Evolutionary conservation across 306 rosid genomes (phyloP).

Genomic region (Neltuma alba): DNA sequence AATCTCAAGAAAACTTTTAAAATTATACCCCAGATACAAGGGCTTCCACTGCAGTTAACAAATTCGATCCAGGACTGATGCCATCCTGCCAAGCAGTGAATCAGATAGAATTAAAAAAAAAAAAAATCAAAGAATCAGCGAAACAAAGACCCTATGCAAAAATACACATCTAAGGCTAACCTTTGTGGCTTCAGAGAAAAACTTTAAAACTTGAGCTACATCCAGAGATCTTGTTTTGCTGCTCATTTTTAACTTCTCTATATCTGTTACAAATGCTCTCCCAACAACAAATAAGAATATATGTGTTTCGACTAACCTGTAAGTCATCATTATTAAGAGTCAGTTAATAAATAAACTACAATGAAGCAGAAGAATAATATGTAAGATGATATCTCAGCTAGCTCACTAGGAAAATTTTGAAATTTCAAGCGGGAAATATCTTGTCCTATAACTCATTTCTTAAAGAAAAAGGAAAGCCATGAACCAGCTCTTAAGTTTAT

Average conservation of each 20-base stretch:
- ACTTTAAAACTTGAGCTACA: slow-evolving; percentile 71
- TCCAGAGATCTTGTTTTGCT: slow-evolving; percentile 86
- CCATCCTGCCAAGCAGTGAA: slow-evolving; percentile 74
- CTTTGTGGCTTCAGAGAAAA: slow-evolving; percentile 85
- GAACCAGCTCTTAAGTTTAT: slow-evolving; percentile 23
- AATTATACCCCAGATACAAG: slow-evolving; percentile 92
- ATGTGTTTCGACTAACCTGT: slow-evolving; percentile 99
- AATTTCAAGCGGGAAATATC: slow-evolving; percentile 24
- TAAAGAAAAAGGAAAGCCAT: slow-evolving; percentile 26
- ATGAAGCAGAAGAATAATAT: slow-evolving; percentile 23
- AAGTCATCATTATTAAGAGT: slow-evolving; percentile 42
- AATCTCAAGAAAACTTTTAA: slow-evolving; percentile 25
- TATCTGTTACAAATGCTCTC: slow-evolving; percentile 98
- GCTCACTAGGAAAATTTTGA: slow-evolving; percentile 1
- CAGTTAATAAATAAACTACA: slow-evolving; percentile 36
- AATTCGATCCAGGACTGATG: slow-evolving; percentile 91
- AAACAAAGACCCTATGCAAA: slow-evolving; percentile 22
- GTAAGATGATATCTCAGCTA: not conserved
- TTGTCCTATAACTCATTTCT: slow-evolving; percentile 24
- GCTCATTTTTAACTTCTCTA: slow-evolving; percentile 91
- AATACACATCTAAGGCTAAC: slow-evolving; percentile 49
- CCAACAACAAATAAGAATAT: slow-evolving; percentile 99
- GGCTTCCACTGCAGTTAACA: slow-evolving; percentile 84
- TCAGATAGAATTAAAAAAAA: slow-evolving; percentile 17
- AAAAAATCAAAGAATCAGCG: slow-evolving; percentile 19